Percentiles rank a stretch among this genome's conserved stretches.
Conservation (phyloP, 352 stramenopile species). For the Globisporangium lucens region DNA sequence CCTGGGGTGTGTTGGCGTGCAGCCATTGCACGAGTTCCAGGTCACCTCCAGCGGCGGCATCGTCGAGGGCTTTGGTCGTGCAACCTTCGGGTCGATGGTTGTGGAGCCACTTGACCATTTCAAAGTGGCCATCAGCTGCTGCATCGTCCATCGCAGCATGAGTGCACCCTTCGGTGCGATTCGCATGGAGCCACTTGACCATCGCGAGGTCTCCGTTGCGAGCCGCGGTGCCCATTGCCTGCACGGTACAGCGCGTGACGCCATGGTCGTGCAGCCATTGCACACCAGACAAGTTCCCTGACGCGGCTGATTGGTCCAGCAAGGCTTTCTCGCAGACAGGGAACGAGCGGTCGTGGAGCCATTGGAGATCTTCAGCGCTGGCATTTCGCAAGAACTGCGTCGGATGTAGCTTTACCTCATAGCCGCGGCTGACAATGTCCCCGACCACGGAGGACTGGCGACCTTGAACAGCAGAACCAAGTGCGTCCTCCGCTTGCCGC, state of each 20-base stretch:
- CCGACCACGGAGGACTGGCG: neutral
- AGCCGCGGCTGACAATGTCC: neutral
- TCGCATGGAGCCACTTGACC: neutral
- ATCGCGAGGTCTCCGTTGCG: neutral
- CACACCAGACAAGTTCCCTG: neutral
- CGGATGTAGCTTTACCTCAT: neutral
- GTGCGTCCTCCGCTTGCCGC: neutral
- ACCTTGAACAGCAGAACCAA: neutral
- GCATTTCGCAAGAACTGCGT: neutral
- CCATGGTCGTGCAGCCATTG: neutral
- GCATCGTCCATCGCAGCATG: too few relatives aligned
- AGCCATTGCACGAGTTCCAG: neutral
- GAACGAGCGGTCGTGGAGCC: neutral
- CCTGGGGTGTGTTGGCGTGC: neutral
- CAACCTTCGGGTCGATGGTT: neutral
- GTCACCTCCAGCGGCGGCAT: too few relatives aligned
- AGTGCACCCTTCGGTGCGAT: too few relatives aligned
- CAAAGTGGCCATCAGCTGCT: too few relatives aligned
- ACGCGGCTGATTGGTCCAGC: neutral
- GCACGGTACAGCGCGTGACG: neutral
- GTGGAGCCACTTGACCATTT: too few relatives aligned
- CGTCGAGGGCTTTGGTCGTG: neutral
- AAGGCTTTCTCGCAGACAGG: neutral
- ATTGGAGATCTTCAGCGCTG: neutral
- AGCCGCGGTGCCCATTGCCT: neutral